A percentile compares a stretch with the other conserved stretches of the same genome.
phyloP scores from a whole-genome alignment of 2,329 filamentous ascomycete species.

The Fusarium nanum region DNA sequence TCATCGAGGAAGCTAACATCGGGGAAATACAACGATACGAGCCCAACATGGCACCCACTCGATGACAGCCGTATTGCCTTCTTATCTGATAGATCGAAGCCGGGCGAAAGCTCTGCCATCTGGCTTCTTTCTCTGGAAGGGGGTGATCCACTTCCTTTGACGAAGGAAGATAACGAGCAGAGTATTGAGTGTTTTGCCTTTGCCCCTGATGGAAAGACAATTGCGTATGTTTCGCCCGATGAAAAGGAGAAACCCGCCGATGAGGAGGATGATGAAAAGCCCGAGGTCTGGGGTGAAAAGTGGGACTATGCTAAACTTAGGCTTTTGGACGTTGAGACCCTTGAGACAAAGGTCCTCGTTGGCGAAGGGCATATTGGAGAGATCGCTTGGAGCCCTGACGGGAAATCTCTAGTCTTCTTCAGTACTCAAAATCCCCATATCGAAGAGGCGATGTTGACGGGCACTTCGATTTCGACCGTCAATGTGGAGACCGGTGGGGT shows the following conservation, averaged over 20 bases:
- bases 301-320: conserved; percentile 50
- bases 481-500: conserved; percentile 12
- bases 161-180: conserved; percentile 25
- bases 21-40: conserved; percentile 3
- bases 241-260: conserved; percentile 21
- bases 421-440: conserved; percentile 23
- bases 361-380: conserved; percentile 25
- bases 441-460: conserved; percentile 23
- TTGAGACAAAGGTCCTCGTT: no score
- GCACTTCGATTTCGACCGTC: conserved; percentile 17
- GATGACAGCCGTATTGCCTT: conserved; percentile 9
- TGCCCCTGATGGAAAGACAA: conserved; percentile 17
- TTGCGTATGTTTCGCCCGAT: conserved; percentile 35
- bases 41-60: conserved; percentile 16
- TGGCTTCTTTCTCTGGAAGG: conserved; percentile 36
- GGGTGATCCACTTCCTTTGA: conserved; percentile 30
- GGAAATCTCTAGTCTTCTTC: conserved; percentile 16
- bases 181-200: conserved; percentile 21
- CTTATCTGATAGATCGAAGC: conserved; percentile 40
- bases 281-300: conserved; percentile 52
- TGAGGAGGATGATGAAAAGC: conserved; percentile 46
- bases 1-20: conserved; percentile 20
- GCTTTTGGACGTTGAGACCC: no score
- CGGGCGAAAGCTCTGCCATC: conserved; percentile 46
- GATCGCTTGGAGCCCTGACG: conserved; percentile 38